These are phyloP conservation scores for Clonostachys solani DNA, from an alignment of 2,329 filamentous ascomycete genomes.

Conservation along the genomic window DNA sequence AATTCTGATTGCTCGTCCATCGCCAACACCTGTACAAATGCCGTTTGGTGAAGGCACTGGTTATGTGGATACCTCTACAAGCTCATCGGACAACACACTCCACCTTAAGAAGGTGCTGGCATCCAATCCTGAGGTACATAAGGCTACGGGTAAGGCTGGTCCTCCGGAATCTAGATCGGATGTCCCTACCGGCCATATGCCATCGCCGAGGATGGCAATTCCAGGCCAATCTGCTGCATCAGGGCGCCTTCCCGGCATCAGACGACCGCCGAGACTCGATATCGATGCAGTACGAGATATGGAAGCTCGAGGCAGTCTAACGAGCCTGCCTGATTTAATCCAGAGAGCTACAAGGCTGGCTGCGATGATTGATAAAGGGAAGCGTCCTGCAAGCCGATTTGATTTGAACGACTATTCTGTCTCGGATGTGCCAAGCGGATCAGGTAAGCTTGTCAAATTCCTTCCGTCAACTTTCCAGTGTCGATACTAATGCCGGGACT, in stretches of 20 bases:
- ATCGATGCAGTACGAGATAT: constrained; percentile 78
- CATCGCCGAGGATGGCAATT: not conserved
- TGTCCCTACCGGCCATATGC: not conserved
- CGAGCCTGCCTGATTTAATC: constrained; percentile 89
- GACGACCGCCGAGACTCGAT: constrained; percentile 70
- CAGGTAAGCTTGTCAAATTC: constrained; percentile 1
- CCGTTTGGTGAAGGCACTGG: constrained; percentile 39
- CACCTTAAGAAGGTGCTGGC: not conserved
- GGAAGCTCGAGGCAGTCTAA: constrained; percentile 83
- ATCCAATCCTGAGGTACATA: too few relatives aligned
- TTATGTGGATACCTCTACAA: constrained; percentile 40
- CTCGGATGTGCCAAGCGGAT: too few relatives aligned
- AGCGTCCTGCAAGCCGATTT: constrained; percentile 54
- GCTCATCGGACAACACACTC: constrained; percentile 24
- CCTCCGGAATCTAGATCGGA: not conserved
- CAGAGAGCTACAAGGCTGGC: constrained; percentile 81
- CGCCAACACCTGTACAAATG: constrained; percentile 26
- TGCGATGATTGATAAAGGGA: constrained; percentile 81
- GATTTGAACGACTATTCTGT: constrained; percentile 21
- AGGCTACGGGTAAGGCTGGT: too few relatives aligned
- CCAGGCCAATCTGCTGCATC: constrained; percentile 3
- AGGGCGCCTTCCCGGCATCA: constrained; percentile 49
- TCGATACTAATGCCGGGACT: too few relatives aligned
- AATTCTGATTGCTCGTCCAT: constrained; percentile 14
- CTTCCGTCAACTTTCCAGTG: constrained; percentile 10